These are phyloP conservation scores for Dissophora globulifera DNA, from an alignment of 192 early-diverging fungal genomes.

Conservation along the genomic window DNA sequence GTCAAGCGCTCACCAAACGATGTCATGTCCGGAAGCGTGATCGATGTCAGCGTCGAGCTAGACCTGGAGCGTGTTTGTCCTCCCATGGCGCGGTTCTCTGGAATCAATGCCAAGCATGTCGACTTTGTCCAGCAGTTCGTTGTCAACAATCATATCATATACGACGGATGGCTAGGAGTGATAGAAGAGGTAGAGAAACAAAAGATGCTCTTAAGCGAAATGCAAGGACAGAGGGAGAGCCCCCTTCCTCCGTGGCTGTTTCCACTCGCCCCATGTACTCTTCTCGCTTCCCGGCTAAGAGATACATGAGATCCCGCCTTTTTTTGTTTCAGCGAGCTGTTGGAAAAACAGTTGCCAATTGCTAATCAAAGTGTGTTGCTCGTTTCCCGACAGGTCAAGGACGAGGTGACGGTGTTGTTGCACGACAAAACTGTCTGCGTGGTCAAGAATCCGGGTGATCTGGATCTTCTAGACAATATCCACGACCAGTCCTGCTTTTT, in stretches of 20 bases:
- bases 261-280: too few species aligned
- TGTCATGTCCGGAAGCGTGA: constrained; percentile 48
- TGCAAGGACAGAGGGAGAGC: too few species aligned
- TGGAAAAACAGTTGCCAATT: not conserved
- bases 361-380: not conserved
- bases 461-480: constrained; percentile 40
- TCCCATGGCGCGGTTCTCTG: constrained; percentile 36
- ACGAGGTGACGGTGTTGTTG: constrained; percentile 49
- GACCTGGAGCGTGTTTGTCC: constrained; percentile 42
- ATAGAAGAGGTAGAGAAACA: constrained; percentile 42
- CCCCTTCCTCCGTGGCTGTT: not conserved
- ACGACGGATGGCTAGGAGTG: constrained; percentile 54
- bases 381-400: constrained; percentile 29
- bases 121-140: constrained; percentile 49
- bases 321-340: too few species aligned
- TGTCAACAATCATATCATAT: constrained; percentile 50
- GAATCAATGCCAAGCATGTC: constrained; percentile 50
- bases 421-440: constrained; percentile 39
- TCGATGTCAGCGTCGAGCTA: constrained; percentile 50
- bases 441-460: constrained; percentile 43
- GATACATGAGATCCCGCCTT: not conserved
- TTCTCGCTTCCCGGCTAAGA: too few species aligned
- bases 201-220: too few species aligned
- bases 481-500: constrained; percentile 53
- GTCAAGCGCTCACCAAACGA: constrained; percentile 53